Percentiles rank a stretch among this genome's conserved stretches.
These are phyloP conservation scores for Debaryomyces sp. DNA, from an alignment of 1,139 yeast species.

Conservation along the genomic window DNA sequence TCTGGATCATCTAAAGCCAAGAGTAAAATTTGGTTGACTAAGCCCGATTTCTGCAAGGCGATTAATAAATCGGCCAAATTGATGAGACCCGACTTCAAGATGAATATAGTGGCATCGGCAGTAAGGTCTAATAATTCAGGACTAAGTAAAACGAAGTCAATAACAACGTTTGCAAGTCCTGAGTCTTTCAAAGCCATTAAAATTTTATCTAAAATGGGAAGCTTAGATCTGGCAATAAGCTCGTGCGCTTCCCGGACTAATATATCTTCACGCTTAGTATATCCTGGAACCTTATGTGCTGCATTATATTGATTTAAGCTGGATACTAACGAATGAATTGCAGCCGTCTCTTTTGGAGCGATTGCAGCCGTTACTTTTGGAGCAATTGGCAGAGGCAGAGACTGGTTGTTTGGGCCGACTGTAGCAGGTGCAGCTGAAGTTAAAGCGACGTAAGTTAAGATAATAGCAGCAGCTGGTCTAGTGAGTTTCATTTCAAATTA, in stretches of 20 bases:
- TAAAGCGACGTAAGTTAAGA: conserved; percentile 14
- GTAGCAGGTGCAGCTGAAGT: conserved; percentile 11
- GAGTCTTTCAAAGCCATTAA: conserved; percentile 25
- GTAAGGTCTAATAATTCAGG: conserved; percentile 28
- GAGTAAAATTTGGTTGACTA: conserved; percentile 27
- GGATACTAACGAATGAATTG: conserved; percentile 11
- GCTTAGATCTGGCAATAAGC: conserved; percentile 17
- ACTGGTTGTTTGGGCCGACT: background rate
- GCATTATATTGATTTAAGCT: conserved; percentile 13
- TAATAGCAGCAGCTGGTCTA: conserved; percentile 11
- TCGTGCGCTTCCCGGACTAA: background rate
- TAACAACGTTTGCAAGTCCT: conserved; percentile 26
- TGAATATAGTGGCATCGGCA: conserved; percentile 25
- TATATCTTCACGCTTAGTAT: conserved; percentile 4
- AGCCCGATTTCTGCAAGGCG: conserved; percentile 33
- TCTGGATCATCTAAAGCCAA: conserved; percentile 29
- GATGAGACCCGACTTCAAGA: conserved; percentile 23
- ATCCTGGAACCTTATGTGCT: conserved; percentile 5
- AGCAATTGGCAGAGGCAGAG: background rate
- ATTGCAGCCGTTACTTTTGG: background rate
- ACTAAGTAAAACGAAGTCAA: conserved; percentile 28
- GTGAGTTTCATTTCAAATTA: conserved; percentile 13
- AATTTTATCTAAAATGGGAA: conserved; percentile 27
- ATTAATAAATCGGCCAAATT: conserved; percentile 28
- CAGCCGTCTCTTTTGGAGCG: background rate